A percentile compares a stretch with the other conserved stretches of the same genome.
Evolutionary conservation across 2,329 filamentous ascomycete genomes (phyloP).

Genomic region (Aureobasidium namibiae): DNA sequence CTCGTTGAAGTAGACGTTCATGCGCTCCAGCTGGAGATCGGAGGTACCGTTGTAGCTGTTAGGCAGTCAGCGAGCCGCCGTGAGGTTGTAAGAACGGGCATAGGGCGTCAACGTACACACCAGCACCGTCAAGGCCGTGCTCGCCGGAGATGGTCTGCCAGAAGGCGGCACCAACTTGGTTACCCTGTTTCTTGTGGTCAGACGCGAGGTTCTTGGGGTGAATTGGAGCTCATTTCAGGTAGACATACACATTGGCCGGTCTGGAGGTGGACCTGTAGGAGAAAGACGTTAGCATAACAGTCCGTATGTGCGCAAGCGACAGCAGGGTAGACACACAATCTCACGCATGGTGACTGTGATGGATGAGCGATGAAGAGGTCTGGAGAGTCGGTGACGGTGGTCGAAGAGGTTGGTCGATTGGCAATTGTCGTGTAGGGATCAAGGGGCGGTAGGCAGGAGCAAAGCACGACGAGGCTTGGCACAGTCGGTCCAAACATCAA

Average conservation of each 20-base stretch:
- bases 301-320: background rate
- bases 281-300: conserved; percentile 46
- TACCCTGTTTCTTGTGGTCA: conserved; percentile 58
- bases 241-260: conserved; percentile 95
- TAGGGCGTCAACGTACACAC: conserved; percentile 60
- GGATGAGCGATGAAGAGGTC: conserved; percentile 9
- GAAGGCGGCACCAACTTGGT: conserved; percentile 99
- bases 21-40: conserved; percentile 98
- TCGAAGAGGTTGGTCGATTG: conserved; percentile 10
- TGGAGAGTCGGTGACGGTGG: conserved; percentile 1
- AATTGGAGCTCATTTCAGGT: conserved; percentile 6
- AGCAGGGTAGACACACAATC: conserved; percentile 50
- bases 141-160: conserved; percentile 60
- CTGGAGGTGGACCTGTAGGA: conserved; percentile 89
- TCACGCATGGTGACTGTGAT: conserved; percentile 51
- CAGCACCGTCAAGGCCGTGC: conserved; percentile 95
- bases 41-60: conserved; percentile 91
- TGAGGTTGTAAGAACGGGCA: background rate
- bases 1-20: conserved; percentile 99
- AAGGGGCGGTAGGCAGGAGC: conserved; percentile 2
- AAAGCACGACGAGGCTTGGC: conserved; percentile 5
- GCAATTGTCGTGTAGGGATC: conserved; percentile 7
- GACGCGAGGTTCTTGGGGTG: background rate
- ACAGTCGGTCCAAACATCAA: conserved; percentile 12
- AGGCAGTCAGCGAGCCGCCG: conserved; percentile 22